These are phyloP conservation scores for Aureococcus anophagefferens DNA, from an alignment of 108 stramenopile genomes.

Conservation along the genomic window DNA sequence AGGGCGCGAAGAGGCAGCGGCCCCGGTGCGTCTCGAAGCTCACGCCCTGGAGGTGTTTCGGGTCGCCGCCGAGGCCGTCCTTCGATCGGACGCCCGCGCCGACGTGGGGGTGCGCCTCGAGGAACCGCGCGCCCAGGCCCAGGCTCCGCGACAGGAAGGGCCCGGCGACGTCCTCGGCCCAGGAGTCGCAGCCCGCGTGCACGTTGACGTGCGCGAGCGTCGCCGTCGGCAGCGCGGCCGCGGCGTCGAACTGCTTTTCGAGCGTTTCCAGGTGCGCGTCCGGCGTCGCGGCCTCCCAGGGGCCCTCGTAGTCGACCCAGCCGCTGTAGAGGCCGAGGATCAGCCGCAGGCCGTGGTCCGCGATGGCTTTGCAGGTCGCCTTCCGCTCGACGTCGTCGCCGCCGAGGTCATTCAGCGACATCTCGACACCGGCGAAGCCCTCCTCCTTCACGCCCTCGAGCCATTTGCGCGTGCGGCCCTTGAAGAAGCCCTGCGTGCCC, in stretches of 20 bases:
- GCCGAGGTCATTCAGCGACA: not conserved
- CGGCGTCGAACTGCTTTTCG: not conserved
- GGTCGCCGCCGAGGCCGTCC: not conserved
- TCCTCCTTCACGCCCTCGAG: not conserved
- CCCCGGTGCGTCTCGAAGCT: not conserved
- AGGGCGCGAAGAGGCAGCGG: not conserved
- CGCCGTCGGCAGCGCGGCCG: not conserved
- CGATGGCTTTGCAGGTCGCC: not conserved
- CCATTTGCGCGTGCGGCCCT: not conserved
- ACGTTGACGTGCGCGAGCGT: not conserved
- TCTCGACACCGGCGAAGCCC: conserved; percentile 1
- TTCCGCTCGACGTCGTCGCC: not conserved
- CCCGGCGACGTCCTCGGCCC: not conserved
- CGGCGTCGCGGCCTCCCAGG: not conserved
- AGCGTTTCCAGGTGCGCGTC: not conserved
- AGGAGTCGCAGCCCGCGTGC: not conserved
- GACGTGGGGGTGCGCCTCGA: not conserved
- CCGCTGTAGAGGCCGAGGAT: not conserved
- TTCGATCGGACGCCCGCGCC: not conserved
- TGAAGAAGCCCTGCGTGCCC: too few relatives aligned
- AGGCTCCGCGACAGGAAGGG: not conserved
- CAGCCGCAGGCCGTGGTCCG: not conserved
- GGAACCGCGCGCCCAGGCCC: not conserved
- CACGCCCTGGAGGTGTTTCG: not conserved
- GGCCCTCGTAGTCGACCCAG: not conserved